Evolutionary conservation across 345 rosid genomes (phyloP).

Genomic region (Hypericum androsaemum): DNA sequence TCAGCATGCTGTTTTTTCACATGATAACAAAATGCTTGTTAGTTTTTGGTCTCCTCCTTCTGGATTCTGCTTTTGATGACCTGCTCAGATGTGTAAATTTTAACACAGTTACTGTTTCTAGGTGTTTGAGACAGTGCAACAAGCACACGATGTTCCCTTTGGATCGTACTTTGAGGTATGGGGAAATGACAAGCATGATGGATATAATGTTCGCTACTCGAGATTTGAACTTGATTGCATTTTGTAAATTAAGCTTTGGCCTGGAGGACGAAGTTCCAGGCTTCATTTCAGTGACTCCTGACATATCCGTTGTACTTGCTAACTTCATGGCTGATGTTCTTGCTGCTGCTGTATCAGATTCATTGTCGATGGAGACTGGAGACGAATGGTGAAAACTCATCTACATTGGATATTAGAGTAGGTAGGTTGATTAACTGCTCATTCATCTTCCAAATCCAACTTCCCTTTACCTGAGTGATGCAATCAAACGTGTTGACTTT

Average conservation of each 20-base stretch:
- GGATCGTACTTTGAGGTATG: conserved; percentile 90
- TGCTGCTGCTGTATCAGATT: conserved; percentile 40
- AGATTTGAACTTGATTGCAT: too few species aligned
- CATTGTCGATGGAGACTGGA: conserved; percentile 79
- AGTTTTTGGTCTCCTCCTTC: conserved; percentile 5
- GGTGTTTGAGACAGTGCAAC: conserved; percentile 96
- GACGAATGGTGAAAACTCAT: conserved; percentile 50
- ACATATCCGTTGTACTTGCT: not conserved
- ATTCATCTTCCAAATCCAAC: not conserved
- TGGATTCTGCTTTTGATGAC: not conserved
- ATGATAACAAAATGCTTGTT: conserved; percentile 73
- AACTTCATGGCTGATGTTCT: not conserved
- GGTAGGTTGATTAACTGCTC: conserved; percentile 39
- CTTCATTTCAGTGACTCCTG: too few species aligned
- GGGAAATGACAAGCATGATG: not conserved
- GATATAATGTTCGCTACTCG: conserved; percentile 29
- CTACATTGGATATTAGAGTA: conserved; percentile 57
- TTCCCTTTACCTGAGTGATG: not conserved
- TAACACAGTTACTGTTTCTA: conserved; percentile 13
- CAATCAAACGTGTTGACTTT: not conserved
- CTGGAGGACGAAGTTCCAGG: too few species aligned
- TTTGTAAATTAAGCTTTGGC: too few species aligned
- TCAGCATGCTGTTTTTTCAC: conserved; percentile 70
- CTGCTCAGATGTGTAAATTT: not conserved
- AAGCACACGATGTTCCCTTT: conserved; percentile 94